Evolutionary conservation across 1,139 yeast genomes (phyloP).

Genomic region (Candida sanyaensis): DNA sequence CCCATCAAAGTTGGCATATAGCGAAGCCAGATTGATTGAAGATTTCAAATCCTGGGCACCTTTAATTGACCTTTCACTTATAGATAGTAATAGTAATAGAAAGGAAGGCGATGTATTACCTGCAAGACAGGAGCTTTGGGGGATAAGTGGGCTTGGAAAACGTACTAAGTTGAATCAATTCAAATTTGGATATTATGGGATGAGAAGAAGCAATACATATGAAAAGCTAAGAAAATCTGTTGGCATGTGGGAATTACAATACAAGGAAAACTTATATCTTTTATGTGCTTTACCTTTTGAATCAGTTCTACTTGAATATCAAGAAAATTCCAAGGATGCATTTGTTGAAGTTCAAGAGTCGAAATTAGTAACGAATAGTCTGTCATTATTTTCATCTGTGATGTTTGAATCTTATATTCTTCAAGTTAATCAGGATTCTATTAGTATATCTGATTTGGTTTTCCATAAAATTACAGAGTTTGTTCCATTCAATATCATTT

Average conservation of each 20-base stretch:
- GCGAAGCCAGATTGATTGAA: conserved; percentile 15
- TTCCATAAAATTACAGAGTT: conserved; percentile 10
- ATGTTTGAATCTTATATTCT: conserved; percentile 16
- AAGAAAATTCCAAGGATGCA: conserved; percentile 17
- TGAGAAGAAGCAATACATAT: conserved; percentile 27
- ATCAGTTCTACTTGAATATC: conserved; percentile 36
- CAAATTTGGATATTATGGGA: conserved; percentile 37
- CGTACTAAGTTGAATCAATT: conserved; percentile 41
- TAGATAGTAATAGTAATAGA: conserved; percentile 27
- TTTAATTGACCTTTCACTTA: conserved; percentile 39
- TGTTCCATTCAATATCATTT: conserved; percentile 15
- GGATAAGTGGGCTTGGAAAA: conserved; percentile 44
- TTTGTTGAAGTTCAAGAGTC: conserved; percentile 29
- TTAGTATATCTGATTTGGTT: conserved; percentile 25
- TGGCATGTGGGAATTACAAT: conserved; percentile 19
- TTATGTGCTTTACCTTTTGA: conserved; percentile 41
- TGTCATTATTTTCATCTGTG: conserved; percentile 16
- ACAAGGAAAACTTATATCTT: conserved; percentile 23
- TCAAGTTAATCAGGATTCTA: conserved; percentile 33
- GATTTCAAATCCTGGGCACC: conserved; percentile 55
- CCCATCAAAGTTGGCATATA: conserved; percentile 14
- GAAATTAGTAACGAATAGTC: conserved; percentile 13
- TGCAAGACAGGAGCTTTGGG: conserved; percentile 46
- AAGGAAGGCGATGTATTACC: conserved; percentile 16
- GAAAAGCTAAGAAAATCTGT: conserved; percentile 31